A percentile compares a stretch with the other conserved stretches of the same genome.
phyloP scores from a whole-genome alignment of 2,329 filamentous ascomycete species.

The Alternaria tenuissima region DNA sequence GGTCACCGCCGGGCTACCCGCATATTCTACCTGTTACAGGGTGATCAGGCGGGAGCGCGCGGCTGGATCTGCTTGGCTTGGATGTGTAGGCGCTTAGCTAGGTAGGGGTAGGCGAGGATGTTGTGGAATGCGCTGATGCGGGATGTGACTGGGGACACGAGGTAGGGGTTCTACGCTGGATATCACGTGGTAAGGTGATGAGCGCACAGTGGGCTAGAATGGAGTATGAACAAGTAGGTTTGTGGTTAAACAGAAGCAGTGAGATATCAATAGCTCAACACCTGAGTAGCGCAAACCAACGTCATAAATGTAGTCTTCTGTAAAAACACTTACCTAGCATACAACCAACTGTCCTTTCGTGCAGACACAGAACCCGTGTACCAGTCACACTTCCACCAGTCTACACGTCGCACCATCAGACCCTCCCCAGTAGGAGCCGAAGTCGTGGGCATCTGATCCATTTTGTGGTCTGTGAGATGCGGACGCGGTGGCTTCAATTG shows the following conservation, averaged over 20 bases:
- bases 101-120: background rate
- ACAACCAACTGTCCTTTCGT: background rate
- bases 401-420: background rate
- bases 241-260: background rate
- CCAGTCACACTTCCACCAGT: background rate
- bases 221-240: background rate
- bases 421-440: background rate
- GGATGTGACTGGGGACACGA: background rate
- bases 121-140: background rate
- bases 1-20: background rate
- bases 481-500: background rate
- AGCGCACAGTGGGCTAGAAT: background rate
- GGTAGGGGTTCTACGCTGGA: background rate
- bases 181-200: background rate
- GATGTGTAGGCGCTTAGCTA: background rate
- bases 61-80: background rate
- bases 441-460: conserved; percentile 2
- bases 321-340: background rate
- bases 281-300: background rate
- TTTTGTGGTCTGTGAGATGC: background rate
- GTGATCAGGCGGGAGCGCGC: conserved; percentile 5
- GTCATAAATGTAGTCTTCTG: background rate
- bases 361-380: background rate
- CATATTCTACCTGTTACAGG: conserved; percentile 9
- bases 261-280: background rate